These are phyloP conservation scores for Mycena citricolor DNA, from an alignment of 1,284 basidiomycete species.

Conservation along the genomic window DNA sequence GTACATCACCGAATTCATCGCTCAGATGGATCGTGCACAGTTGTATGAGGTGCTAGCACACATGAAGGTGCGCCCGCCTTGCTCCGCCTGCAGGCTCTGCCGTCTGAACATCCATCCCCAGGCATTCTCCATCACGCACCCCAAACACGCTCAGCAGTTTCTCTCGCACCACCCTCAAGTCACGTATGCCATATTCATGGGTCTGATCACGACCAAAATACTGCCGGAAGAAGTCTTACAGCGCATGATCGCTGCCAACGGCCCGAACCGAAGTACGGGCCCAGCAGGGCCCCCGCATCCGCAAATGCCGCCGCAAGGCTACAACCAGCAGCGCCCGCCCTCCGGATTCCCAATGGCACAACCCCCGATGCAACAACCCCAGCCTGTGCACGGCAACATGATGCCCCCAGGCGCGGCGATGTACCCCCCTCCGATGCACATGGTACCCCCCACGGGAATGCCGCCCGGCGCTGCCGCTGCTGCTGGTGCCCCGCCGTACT, in stretches of 20 bases:
- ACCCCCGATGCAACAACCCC: conserved; percentile 37
- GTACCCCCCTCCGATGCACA: conserved; percentile 32
- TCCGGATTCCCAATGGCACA: conserved; percentile 37
- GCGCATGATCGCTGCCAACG: conserved; percentile 64
- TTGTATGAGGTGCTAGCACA: conserved; percentile 95
- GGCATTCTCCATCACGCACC: conserved; percentile 88
- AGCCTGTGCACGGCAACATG: conserved; percentile 32
- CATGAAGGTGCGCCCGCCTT: conserved; percentile 78
- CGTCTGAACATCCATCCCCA: conserved; percentile 31
- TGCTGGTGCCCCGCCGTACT: conserved; percentile 2
- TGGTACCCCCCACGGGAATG: conserved; percentile 35
- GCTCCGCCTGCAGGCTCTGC: conserved; percentile 13
- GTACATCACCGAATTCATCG: conserved; percentile 85
- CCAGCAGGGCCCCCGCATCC: conserved; percentile 34
- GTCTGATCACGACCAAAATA: conserved; percentile 91
- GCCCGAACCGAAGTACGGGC: conserved; percentile 29
- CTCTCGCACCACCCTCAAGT: conserved; percentile 88
- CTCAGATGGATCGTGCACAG: conserved; percentile 76
- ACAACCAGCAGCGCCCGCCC: conserved; percentile 26
- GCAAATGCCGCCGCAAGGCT: conserved; percentile 34
- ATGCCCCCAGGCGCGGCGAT: conserved; percentile 30
- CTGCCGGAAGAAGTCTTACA: conserved; percentile 85
- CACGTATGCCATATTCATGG: conserved; percentile 95
- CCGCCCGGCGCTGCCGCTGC: conserved; percentile 28
- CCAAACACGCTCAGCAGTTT: conserved; percentile 84